Conservation (phyloP, 148 eudicot genomes). For the Fagopyrum tataricum region DNA sequence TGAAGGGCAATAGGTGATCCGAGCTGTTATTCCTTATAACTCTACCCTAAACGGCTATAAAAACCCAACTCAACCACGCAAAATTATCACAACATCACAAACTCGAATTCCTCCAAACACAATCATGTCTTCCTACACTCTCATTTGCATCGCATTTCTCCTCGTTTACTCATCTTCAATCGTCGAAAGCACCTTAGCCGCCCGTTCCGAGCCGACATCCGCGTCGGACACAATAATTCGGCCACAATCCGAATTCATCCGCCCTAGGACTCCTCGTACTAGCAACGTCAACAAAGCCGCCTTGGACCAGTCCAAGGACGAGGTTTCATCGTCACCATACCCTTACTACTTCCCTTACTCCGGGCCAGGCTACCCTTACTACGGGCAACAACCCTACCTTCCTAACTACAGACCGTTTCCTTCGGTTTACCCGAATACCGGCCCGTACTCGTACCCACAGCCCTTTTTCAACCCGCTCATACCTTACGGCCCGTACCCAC, state of each 20-base stretch:
- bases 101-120: not conserved
- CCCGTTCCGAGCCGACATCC: constrained; percentile 1
- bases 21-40: not conserved
- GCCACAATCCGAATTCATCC: not conserved
- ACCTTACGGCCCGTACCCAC: not conserved
- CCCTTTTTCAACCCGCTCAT: not conserved
- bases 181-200: not conserved
- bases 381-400: not conserved
- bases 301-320: not conserved
- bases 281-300: not conserved
- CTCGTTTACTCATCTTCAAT: not conserved
- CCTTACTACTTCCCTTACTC: not conserved
- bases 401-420: not conserved
- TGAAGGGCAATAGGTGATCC: too few species aligned
- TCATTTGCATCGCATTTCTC: constrained; percentile 1
- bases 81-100: not conserved
- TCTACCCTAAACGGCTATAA: not conserved
- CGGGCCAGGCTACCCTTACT: not conserved
- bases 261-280: not conserved
- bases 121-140: constrained; percentile 8
- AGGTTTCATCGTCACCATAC: not conserved
- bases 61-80: not conserved
- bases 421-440: not conserved
- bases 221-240: not conserved
- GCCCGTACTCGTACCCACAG: not conserved